Evolutionary conservation across 306 rosid genomes (phyloP), one percentile per base, ranked within the genome.

Genomic region (Urtica urens): DNA sequence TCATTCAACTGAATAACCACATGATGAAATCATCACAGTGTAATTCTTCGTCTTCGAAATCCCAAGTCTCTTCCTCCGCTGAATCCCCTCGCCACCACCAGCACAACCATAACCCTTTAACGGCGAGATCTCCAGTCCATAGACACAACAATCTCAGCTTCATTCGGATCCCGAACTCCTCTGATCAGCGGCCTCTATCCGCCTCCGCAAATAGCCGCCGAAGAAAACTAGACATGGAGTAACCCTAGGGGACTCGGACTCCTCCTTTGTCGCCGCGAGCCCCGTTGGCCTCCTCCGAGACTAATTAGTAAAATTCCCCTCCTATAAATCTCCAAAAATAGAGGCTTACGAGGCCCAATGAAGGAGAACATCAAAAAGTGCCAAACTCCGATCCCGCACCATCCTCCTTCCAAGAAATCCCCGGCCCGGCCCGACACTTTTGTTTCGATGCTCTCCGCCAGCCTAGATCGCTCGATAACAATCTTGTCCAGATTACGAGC

Each of bases 351-450:
- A 82, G 78, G 64, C n/a, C 79, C 59, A 34, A 64, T 70, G 22
- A 83, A 71, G 55, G 93, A 82, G 65, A 78, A 72, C 45, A 38
- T 60, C 29, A 78, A 73, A n/a, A 65, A 53, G 13, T 43, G 71
- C 52, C 55, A 60, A 43, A 24, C 17, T 46, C 47, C 68, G 4
- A n/a, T n/a, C n/a, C n/a, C n/a, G n/a, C 70, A 60, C 25, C 72
- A 23, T 30, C 70, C 54, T 40, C 60, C 75, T 34, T 62, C 79
- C 9, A 83, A 67, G 51, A 87, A 80, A 38, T 76, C 88, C 10
- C 87, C 87, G n/a, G n/a, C n/a, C n/a, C n/a, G n/a, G n/a, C n/a
- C n/a, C n/a, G n/a, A n/a, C n/a, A n/a, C n/a, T n/a, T n/a, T n/a
- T n/a, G n/a, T n/a, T n/a, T n/a, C n/a, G 22, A 57, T 71, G 16